Evolutionary conservation across 2,329 filamentous ascomycete genomes (phyloP).

Genomic region (Cytospora piceae): DNA sequence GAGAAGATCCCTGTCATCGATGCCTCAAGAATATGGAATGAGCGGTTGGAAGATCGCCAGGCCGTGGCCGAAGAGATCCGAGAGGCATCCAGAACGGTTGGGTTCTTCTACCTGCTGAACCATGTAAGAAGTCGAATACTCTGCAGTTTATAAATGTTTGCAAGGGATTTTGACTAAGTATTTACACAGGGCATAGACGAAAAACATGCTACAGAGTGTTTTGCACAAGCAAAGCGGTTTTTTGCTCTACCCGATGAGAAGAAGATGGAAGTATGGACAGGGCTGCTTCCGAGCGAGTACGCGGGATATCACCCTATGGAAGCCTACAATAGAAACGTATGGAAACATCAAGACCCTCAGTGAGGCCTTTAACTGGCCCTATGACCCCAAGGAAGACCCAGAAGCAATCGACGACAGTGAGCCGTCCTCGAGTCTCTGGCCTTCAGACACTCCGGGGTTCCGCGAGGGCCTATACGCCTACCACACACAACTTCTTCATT

Average conservation of each 20-base stretch:
- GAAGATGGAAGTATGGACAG: slow-evolving; percentile 52
- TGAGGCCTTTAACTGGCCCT: slow-evolving; percentile 43
- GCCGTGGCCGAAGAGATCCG: slow-evolving; percentile 46
- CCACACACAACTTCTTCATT: slow-evolving; percentile 40
- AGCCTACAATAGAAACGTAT: slow-evolving; percentile 45
- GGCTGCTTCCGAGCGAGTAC: slow-evolving; percentile 41
- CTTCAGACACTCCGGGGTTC: slow-evolving; percentile 40
- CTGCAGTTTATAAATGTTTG: neutral
- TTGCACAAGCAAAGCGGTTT: slow-evolving; percentile 45
- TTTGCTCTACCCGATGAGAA: slow-evolving; percentile 49
- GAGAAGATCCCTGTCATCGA: slow-evolving; percentile 49
- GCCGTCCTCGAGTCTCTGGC: slow-evolving; percentile 38
- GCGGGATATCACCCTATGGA: slow-evolving; percentile 43
- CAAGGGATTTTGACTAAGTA: slow-evolving; percentile 4
- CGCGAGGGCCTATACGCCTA: slow-evolving; percentile 42
- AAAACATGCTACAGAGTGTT: slow-evolving; percentile 37
- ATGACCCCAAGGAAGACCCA: slow-evolving; percentile 38
- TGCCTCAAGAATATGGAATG: slow-evolving; percentile 45
- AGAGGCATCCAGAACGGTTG: slow-evolving; percentile 45
- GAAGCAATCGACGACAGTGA: slow-evolving; percentile 36
- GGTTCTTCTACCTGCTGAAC: slow-evolving; percentile 50
- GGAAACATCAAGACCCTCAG: slow-evolving; percentile 42
- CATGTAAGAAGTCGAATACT: slow-evolving; percentile 33
- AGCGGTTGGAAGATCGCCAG: slow-evolving; percentile 40
- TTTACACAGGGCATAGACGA: slow-evolving; percentile 37